phyloP scores from a whole-genome alignment of 2,329 filamentous ascomycete genomes.

The Beauveria sp. region DNA sequence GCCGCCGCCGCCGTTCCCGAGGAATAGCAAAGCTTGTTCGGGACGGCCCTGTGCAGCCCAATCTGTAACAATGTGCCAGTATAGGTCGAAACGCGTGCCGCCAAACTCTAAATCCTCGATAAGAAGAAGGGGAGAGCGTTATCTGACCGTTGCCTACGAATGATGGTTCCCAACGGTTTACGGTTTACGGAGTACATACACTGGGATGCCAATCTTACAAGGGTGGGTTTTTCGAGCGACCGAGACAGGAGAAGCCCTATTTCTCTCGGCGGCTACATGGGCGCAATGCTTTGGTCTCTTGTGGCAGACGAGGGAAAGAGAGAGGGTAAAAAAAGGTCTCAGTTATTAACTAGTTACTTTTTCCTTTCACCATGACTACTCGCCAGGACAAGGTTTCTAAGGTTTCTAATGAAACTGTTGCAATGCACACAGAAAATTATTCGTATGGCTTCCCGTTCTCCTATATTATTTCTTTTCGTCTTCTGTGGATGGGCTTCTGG shows the following conservation, averaged over 20 bases:
- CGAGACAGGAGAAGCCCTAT: not conserved
- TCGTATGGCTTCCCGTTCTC: not conserved
- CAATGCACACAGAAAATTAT: not conserved
- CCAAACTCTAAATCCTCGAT: not conserved
- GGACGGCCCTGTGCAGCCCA: no score
- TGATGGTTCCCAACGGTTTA: not conserved
- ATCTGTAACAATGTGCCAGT: no score
- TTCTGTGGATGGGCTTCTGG: not conserved
- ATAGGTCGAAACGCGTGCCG: not conserved
- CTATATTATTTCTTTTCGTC: not conserved
- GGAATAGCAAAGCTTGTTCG: no score
- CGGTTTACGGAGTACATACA: not conserved
- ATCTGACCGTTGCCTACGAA: no score
- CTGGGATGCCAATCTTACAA: not conserved
- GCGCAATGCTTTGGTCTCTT: not conserved
- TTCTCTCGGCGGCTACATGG: not conserved
- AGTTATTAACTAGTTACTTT: not conserved
- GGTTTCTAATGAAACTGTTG: not conserved
- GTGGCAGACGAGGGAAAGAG: no score
- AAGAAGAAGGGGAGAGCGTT: not conserved
- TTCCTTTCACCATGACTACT: no score
- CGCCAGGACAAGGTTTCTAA: not conserved
- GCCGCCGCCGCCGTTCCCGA: no score
- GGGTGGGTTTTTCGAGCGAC: not conserved
- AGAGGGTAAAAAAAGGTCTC: not conserved